Evolutionary conservation across 2,329 filamentous ascomycete genomes (phyloP).

Genomic region (Apiospora pterosperma): DNA sequence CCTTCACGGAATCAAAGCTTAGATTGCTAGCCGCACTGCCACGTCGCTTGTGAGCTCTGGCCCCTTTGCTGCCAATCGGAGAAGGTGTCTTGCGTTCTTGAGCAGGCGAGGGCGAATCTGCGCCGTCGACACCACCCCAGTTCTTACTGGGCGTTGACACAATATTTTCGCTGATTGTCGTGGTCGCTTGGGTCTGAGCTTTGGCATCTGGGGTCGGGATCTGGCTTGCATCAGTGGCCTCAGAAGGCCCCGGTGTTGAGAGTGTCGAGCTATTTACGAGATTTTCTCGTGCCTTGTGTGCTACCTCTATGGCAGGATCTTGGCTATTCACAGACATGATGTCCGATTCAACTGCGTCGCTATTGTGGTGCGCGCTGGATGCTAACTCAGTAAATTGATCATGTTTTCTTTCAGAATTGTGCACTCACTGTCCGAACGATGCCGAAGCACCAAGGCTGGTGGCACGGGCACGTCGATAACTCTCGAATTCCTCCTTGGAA

Average conservation of each 20-base stretch:
- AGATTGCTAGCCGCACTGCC: conserved; percentile 32
- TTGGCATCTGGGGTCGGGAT: not conserved
- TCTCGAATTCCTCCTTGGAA: conserved; percentile 57
- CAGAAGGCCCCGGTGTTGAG: conserved; percentile 7
- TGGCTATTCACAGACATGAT: conserved; percentile 9
- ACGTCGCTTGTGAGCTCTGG: conserved; percentile 14
- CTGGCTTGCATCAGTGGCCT: not conserved
- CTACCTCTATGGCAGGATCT: not conserved
- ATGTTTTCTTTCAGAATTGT: not conserved
- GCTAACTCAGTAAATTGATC: not conserved
- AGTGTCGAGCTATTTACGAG: conserved; percentile 7
- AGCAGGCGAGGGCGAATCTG: conserved; percentile 5
- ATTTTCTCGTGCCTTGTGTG: conserved; percentile 24
- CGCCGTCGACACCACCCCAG: conserved; percentile 2
- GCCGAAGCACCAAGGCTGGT: conserved; percentile 40
- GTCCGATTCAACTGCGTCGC: conserved; percentile 27
- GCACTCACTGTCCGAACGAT: conserved; percentile 29
- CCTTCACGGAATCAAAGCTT: conserved; percentile 35
- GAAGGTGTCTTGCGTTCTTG: not conserved
- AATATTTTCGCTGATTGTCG: conserved; percentile 16
- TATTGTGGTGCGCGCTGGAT: conserved; percentile 20
- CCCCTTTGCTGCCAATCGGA: not conserved
- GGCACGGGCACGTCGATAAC: conserved; percentile 50
- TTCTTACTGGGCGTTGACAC: conserved; percentile 12
- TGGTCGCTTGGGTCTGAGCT: conserved; percentile 12